Evolutionary conservation across 805 yeast species (phyloP), one percentile per base, ranked within the genome.

Genomic region (Yarrowia sp.): DNA sequence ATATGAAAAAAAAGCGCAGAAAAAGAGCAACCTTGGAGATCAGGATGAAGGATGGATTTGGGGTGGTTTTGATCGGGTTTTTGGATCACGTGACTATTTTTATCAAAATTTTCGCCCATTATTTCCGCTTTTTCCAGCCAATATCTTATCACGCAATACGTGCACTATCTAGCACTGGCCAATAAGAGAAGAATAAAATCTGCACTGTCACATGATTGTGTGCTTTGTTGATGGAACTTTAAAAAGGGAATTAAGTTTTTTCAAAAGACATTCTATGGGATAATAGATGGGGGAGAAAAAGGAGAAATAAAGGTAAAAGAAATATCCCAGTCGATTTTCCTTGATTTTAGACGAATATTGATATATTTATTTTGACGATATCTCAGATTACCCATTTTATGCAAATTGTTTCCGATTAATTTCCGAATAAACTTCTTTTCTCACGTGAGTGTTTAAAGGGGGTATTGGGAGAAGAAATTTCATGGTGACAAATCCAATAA

Each of bases 91-190:
- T 2, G n/a, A 14, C 8, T 14, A 5, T 8, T 53, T 53, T 40
- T 53, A 2, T 8, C 26, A 3, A 12, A n/a, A 8, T 53, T 53
- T 53, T 40, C 36, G 2, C 9, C 9, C 12, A 16, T 26, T 26
- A 9, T 14, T 19, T 19, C 19, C 12, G 7, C 16, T 15, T 4
- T 15, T 40, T 40, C 19, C 10, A 16, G 16, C 19, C 35, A 2
- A 3, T 19, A 26, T 53, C 59, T 59, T 59, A 59, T 59, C 65
- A 36, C 42, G 52, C 50, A 35, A 59, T 12, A 45, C 41, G 65
- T 59, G 65, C 65, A 59, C 65, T 43, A 59, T 59, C 65, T 59
- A 59, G 65, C 65, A 59, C 65, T 43, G 65, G 42, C 65, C 65
- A 59, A 59, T 59, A 59, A 59, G 65, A 43, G 19, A 45, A 45